These are phyloP conservation scores for Blastobotrys persicus DNA, from an alignment of 1,139 yeast genomes.

Conservation along the genomic window DNA sequence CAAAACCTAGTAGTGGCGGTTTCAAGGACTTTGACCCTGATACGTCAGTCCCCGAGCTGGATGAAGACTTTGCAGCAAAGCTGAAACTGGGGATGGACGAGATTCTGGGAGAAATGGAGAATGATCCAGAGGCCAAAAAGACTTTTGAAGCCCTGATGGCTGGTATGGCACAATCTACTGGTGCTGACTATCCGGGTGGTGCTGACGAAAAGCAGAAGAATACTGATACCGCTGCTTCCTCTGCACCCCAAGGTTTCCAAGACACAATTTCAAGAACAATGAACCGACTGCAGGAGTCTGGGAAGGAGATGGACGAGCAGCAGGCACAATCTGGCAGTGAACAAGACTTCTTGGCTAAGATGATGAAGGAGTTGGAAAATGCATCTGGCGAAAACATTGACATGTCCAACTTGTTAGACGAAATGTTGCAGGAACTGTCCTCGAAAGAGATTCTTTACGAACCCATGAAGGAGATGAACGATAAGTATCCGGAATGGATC, in stretches of 20 bases:
- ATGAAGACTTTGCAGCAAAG: conserved; percentile 44
- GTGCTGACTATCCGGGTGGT: conserved; percentile 22
- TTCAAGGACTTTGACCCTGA: conserved; percentile 18
- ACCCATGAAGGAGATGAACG: conserved; percentile 78
- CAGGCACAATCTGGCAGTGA: conserved; percentile 49
- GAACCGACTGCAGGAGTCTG: conserved; percentile 57
- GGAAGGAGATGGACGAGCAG: conserved; percentile 52
- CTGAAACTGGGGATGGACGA: conserved; percentile 40
- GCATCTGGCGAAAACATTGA: conserved; percentile 54
- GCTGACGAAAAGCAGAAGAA: conserved; percentile 15
- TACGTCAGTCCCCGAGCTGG: conserved; percentile 42
- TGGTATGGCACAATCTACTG: conserved; percentile 46
- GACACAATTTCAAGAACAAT: conserved; percentile 78
- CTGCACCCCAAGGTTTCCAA: conserved; percentile 46
- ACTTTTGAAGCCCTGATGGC: conserved; percentile 54
- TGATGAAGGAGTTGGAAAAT: conserved; percentile 62
- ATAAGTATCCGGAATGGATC: conserved; percentile 61
- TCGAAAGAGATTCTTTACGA: conserved; percentile 85
- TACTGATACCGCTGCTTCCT: conserved; percentile 8
- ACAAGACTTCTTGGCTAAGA: conserved; percentile 39
- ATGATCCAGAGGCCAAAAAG: conserved; percentile 59
- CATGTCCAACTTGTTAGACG: conserved; percentile 62
- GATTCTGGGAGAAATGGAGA: conserved; percentile 56
- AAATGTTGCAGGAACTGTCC: conserved; percentile 79
- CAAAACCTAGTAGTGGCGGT: conserved; percentile 10